These are phyloP conservation scores for Arachnomyces sp. DNA, from an alignment of 2,329 filamentous ascomycete genomes.

Conservation along the genomic window DNA sequence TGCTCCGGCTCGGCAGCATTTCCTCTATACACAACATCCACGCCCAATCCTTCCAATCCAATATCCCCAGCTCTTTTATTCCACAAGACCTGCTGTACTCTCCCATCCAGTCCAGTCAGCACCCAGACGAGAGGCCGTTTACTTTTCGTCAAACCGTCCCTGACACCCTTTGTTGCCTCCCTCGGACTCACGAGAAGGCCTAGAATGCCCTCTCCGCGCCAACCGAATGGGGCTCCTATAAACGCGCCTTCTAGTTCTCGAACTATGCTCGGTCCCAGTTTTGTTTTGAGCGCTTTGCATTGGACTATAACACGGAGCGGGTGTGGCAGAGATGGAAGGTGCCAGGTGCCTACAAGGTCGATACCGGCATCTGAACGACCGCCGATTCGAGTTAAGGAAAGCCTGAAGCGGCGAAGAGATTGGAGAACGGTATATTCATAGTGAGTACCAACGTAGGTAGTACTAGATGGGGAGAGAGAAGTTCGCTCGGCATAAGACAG, in stretches of 20 bases:
- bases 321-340: conserved; percentile 28
- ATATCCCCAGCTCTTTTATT: conserved; percentile 33
- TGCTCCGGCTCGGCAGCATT: conserved; percentile 13
- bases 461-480: conserved; percentile 28
- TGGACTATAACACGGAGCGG: conserved; percentile 38
- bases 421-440: conserved; percentile 41
- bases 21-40: conserved; percentile 28
- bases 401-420: conserved; percentile 31
- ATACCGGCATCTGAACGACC: conserved; percentile 40
- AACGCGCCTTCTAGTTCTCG: conserved; percentile 59
- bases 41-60: conserved; percentile 31
- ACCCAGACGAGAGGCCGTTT: conserved; percentile 63
- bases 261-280: conserved; percentile 37
- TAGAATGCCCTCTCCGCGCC: conserved; percentile 58
- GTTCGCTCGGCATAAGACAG: conserved; percentile 33
- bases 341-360: conserved; percentile 41
- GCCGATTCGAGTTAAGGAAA: conserved; percentile 37
- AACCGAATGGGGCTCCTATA: conserved; percentile 63
- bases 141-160: conserved; percentile 62
- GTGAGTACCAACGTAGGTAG: conserved; percentile 37
- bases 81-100: conserved; percentile 38
- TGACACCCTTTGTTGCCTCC: conserved; percentile 69
- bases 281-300: conserved; percentile 38
- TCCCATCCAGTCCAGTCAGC: conserved; percentile 32
- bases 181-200: conserved; percentile 63